Evolutionary conservation across 2,329 filamentous ascomycete genomes (phyloP).

Genomic region (Spiromastix sp.): DNA sequence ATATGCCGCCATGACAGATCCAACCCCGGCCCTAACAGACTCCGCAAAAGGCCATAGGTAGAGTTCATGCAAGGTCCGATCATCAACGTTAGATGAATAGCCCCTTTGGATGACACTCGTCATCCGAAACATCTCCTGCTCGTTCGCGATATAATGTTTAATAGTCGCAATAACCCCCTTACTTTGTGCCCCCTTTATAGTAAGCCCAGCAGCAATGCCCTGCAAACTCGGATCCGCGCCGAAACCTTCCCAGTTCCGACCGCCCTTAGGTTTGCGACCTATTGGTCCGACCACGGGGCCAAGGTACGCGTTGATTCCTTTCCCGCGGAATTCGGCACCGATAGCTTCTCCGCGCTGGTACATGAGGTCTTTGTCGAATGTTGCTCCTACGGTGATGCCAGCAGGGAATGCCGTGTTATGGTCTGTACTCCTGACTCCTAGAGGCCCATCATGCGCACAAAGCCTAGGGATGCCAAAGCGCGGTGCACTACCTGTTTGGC

Average conservation of each 20-base stretch:
- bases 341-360: constrained; percentile 57
- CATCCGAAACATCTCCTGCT: constrained; percentile 39
- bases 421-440: constrained; percentile 63
- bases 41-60: constrained; percentile 43
- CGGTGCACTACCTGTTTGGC: constrained; percentile 62
- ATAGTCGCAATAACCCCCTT: constrained; percentile 47
- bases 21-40: constrained; percentile 37
- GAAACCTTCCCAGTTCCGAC: constrained; percentile 68
- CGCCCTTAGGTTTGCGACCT: constrained; percentile 61
- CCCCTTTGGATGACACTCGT: constrained; percentile 30
- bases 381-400: constrained; percentile 66
- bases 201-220: constrained; percentile 40
- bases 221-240: constrained; percentile 59
- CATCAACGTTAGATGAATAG: constrained; percentile 41
- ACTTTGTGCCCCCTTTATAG: constrained; percentile 47
- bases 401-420: constrained; percentile 68
- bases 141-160: constrained; percentile 47
- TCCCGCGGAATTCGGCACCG: constrained; percentile 61
- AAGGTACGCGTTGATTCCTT: constrained; percentile 61
- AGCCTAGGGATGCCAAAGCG: constrained; percentile 63
- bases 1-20: constrained; percentile 35
- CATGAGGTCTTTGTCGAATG: constrained; percentile 63
- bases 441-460: constrained; percentile 60
- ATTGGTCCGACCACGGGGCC: constrained; percentile 62
- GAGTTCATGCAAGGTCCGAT: constrained; percentile 37